Conservation (phyloP, 306 rosid species). For the Ormosia emarginata region DNA sequence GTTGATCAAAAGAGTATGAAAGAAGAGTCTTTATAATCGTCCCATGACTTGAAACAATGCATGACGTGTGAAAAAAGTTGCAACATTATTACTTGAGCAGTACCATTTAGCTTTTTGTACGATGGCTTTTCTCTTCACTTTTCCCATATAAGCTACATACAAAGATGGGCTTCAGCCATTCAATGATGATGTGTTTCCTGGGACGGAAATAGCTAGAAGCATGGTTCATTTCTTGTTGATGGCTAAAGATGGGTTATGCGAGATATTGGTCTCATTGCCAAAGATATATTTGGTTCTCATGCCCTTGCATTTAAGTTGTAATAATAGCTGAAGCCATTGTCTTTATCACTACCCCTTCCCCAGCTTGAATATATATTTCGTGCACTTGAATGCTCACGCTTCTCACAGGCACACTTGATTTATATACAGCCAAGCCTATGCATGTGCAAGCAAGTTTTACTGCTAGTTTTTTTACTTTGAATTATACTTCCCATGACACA, state of each 20-base stretch:
- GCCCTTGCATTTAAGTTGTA: slow-evolving; percentile 8
- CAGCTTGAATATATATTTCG: not conserved
- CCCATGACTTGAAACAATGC: slow-evolving; percentile 34
- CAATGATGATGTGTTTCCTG: slow-evolving; percentile 17
- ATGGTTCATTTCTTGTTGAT: slow-evolving; percentile 4
- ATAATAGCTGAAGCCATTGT: not conserved
- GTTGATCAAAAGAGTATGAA: not conserved
- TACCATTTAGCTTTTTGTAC: slow-evolving; percentile 10
- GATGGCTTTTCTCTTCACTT: slow-evolving; percentile 26
- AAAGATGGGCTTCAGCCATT: slow-evolving; percentile 30
- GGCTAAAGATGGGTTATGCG: slow-evolving; percentile 18
- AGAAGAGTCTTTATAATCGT: not conserved
- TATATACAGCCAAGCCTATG: not conserved
- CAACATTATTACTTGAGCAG: slow-evolving; percentile 18
- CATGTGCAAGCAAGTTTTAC: too few species aligned
- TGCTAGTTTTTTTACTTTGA: too few species aligned
- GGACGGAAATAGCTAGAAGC: slow-evolving; percentile 21
- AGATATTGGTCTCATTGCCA: slow-evolving; percentile 12
- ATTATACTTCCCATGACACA: too few species aligned
- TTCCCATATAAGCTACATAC: slow-evolving; percentile 20
- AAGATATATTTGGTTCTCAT: slow-evolving; percentile 24
- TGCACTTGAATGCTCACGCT: not conserved
- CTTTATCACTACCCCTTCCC: slow-evolving; percentile 5
- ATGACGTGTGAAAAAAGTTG: slow-evolving; percentile 25
- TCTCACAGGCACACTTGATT: not conserved